These are phyloP conservation scores for Aspergillus hiratsukae DNA, from an alignment of 2,329 filamentous ascomycete species.

Conservation along the genomic window DNA sequence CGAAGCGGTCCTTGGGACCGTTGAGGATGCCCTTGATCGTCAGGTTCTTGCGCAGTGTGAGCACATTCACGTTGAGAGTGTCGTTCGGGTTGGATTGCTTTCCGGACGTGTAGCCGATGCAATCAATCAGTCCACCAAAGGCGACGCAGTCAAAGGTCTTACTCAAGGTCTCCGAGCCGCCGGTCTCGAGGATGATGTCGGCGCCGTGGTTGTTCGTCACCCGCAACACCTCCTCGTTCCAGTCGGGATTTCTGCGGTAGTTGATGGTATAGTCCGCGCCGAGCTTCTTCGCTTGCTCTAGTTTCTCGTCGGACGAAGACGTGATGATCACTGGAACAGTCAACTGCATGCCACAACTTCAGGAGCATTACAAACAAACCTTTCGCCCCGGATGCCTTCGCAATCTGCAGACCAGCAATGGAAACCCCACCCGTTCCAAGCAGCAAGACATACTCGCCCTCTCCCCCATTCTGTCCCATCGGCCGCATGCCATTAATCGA, in stretches of 20 bases:
- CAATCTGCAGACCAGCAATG: conserved; percentile 43
- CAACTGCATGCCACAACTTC: background rate
- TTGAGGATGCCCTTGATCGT: conserved; percentile 59
- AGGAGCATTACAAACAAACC: conserved; percentile 16
- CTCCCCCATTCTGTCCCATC: conserved; percentile 43
- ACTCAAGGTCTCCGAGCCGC: conserved; percentile 48
- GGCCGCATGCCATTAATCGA: conserved; percentile 42
- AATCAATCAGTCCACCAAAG: conserved; percentile 43
- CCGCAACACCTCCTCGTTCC: conserved; percentile 43
- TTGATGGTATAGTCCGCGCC: conserved; percentile 48
- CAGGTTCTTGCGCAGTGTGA: conserved; percentile 48
- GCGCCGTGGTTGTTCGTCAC: conserved; percentile 45
- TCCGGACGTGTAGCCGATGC: conserved; percentile 47
- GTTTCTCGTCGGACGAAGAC: conserved; percentile 49
- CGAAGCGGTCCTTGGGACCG: conserved; percentile 54
- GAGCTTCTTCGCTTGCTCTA: conserved; percentile 47
- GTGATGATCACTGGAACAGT: conserved; percentile 45
- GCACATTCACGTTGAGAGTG: conserved; percentile 57
- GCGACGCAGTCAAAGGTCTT: conserved; percentile 46
- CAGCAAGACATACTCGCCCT: conserved; percentile 48
- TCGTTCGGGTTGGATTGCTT: conserved; percentile 55
- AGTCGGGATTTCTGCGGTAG: conserved; percentile 44
- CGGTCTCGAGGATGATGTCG: conserved; percentile 50
- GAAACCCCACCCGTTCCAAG: conserved; percentile 51
- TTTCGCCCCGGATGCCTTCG: conserved; percentile 45